phyloP scores from a whole-genome alignment of 2,329 filamentous ascomycete genomes.

The Phyllosticta ampelicida region DNA sequence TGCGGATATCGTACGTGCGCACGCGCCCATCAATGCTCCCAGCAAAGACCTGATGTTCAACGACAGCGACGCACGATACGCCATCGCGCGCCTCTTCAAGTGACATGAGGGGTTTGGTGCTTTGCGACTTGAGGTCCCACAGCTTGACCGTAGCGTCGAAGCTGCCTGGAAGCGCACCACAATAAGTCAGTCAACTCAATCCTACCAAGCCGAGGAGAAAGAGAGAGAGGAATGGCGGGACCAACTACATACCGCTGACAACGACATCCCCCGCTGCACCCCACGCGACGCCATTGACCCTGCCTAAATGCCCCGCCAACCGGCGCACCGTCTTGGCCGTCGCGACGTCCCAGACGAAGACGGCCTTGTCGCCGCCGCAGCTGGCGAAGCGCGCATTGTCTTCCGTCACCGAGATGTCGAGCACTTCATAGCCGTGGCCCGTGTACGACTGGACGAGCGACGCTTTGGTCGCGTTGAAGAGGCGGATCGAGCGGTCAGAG shows the following conservation, averaged over 20 bases:
- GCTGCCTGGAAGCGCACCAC: constrained; percentile 37
- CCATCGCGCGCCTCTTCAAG: constrained; percentile 64
- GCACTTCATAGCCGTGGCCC: constrained; percentile 85
- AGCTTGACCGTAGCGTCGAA: constrained; percentile 67
- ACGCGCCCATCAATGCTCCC: constrained; percentile 80
- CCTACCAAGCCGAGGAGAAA: not conserved
- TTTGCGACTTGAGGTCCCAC: constrained; percentile 39
- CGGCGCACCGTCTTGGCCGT: constrained; percentile 66
- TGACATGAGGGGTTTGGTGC: constrained; percentile 57
- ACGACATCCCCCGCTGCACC: constrained; percentile 66
- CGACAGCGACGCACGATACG: constrained; percentile 38
- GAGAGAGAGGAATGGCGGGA: not conserved
- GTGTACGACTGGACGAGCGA: constrained; percentile 75
- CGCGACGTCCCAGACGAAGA: constrained; percentile 91
- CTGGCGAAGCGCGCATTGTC: constrained; percentile 81
- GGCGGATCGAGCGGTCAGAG: constrained; percentile 71
- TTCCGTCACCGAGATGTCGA: constrained; percentile 59
- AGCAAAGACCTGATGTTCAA: constrained; percentile 47
- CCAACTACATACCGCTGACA: constrained; percentile 40
- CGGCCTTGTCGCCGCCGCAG: constrained; percentile 78
- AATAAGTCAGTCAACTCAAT: not conserved
- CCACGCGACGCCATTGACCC: constrained; percentile 71
- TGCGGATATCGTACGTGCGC: constrained; percentile 70
- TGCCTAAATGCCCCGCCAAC: constrained; percentile 59
- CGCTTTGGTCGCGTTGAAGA: constrained; percentile 65